Base-by-base conservation (phyloP, 116 monocot genomes). In the Dioscorea cayenensis region DNA sequence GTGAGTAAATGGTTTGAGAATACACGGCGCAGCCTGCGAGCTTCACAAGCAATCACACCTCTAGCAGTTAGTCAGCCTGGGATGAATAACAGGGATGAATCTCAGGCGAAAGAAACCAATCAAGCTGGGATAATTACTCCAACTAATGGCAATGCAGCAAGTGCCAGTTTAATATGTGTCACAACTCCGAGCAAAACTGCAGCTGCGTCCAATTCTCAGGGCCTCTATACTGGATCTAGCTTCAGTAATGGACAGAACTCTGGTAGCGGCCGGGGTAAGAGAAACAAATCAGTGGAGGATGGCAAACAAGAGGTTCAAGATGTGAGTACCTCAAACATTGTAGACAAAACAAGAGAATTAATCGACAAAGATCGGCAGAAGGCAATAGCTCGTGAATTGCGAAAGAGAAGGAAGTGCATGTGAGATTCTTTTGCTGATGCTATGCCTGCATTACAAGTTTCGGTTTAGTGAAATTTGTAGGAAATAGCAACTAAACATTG, bases 1-100 rank as follows among this genome's bases (percentile, higher is more conserved):
- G 83, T 94, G 14, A 64, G 64, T 35, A 94, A 86, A 78, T 90
- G 94, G 94, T 94, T 90, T 77, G 68, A 60, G 29, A 85, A 84
- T 74, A 71, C 84, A 52, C 83, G 90, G 0, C 90, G 79, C 64
- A 77, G 63, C 72, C 60, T 73, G 16, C 79, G 73, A 63, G 77
- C 49, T 75, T 80, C 76, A 13, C 69, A 21, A 23, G 51, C 4
- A 52, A 14, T 13, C 51, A 52, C 28, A 9, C 19, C 8, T 10
- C 10, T 52, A 52, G 28, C 16, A 11, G 10, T 27, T 8, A 69
- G 52, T 55, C 69, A 29, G 16, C 8, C 65, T 35, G 65, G 10
- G 25, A 19, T 65, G 36, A 65, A 35, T 14, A 65, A 14, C 32
- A 13, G 0, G 18, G 49, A 22, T 66, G 32, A 66, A 38, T 5